A percentile compares a stretch with the other conserved stretches of the same genome.
Conservation (phyloP, 2,329 filamentous ascomycete species). For the Exophiala sideris region DNA sequence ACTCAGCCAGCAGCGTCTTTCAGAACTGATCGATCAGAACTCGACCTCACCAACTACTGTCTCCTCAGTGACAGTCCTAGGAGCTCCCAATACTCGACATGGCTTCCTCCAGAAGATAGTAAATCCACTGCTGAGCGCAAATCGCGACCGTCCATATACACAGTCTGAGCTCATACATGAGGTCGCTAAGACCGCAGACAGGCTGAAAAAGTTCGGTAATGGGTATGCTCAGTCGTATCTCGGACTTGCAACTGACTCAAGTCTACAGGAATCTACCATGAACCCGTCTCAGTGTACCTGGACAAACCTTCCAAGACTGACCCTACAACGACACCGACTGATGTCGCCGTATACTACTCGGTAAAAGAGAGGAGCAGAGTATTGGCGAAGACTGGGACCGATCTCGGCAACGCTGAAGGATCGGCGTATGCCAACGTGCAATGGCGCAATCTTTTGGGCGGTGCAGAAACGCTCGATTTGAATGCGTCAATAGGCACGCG, state of each 20-base stretch:
- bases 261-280: constrained; percentile 74
- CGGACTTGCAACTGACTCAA: constrained; percentile 4
- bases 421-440: constrained; percentile 86
- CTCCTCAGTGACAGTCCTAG: constrained; percentile 77
- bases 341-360: constrained; percentile 76
- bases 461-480: constrained; percentile 82
- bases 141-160: constrained; percentile 66
- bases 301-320: constrained; percentile 69
- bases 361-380: constrained; percentile 78
- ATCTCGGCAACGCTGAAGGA: constrained; percentile 88
- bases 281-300: constrained; percentile 76
- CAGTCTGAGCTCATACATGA: constrained; percentile 74
- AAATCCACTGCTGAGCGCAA: constrained; percentile 68
- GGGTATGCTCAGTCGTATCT: not conserved
- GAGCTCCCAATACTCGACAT: constrained; percentile 77
- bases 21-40: constrained; percentile 72
- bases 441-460: constrained; percentile 89
- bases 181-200: constrained; percentile 66
- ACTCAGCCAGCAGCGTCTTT: constrained; percentile 61
- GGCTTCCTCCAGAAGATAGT: constrained; percentile 81
- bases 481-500: constrained; percentile 87
- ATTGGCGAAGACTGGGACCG: constrained; percentile 88
- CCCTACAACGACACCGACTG: constrained; percentile 67
- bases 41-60: constrained; percentile 83
- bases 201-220: constrained; percentile 76